These are phyloP conservation scores for Rhododendron vialii DNA, from an alignment of 148 eudicot species.

Conservation along the genomic window DNA sequence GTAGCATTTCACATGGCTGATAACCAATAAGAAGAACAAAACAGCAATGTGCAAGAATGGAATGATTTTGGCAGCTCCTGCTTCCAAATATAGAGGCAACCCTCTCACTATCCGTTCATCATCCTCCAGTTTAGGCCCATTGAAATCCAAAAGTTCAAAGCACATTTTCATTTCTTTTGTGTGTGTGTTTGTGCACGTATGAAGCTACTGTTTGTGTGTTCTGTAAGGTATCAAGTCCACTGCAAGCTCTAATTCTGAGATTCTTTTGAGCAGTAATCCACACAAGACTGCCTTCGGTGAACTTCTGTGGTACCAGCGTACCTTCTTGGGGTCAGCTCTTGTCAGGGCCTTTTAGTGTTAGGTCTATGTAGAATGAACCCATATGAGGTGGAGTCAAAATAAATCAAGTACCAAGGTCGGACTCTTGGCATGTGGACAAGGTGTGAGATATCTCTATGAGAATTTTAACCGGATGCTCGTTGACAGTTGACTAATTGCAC, in stretches of 20 bases:
- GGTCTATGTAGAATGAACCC: not conserved
- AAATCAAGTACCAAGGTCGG: not conserved
- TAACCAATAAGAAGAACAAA: not conserved
- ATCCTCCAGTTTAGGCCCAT: not conserved
- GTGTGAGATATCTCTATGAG: not conserved
- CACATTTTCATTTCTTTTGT: not conserved
- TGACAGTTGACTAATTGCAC: not conserved
- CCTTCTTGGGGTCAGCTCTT: not conserved
- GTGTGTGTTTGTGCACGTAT: not conserved
- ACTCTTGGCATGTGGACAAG: not conserved
- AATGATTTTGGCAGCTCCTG: not conserved
- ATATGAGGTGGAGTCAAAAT: not conserved
- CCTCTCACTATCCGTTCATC: not conserved
- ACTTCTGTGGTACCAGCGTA: not conserved
- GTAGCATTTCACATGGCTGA: not conserved
- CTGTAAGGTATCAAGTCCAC: not conserved
- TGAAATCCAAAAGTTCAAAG: not conserved
- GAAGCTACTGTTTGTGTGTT: not conserved
- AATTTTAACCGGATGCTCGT: not conserved
- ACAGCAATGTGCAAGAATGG: not conserved
- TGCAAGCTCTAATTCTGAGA: not conserved
- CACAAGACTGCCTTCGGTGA: not conserved
- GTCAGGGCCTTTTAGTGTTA: not conserved
- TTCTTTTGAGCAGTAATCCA: not conserved
- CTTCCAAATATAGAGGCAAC: not conserved